Conservation (phyloP, 106 monocot genomes). For the Apostasia shenzhenica region DNA sequence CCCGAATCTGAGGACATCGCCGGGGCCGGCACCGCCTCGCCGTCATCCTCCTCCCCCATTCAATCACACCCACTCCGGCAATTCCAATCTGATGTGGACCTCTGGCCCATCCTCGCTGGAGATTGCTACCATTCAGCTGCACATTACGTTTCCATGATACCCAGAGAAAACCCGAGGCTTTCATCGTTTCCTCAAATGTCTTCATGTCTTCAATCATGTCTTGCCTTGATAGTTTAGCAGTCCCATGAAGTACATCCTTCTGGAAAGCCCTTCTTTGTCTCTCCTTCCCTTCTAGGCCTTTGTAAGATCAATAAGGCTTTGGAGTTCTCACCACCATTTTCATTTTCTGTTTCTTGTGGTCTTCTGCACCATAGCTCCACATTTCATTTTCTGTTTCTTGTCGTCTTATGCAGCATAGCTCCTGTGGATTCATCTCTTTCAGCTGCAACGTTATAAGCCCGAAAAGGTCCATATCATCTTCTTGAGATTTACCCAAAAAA, state of each 20-base stretch:
- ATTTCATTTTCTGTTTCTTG: neutral
- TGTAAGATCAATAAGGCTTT: conserved; percentile 23
- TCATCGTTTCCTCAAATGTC: conserved; percentile 39
- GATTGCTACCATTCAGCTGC: conserved; percentile 12
- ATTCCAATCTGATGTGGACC: neutral
- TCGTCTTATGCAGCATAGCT: conserved; percentile 15
- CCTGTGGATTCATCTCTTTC: conserved; percentile 43
- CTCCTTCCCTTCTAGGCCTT: conserved; percentile 37
- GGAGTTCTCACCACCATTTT: neutral
- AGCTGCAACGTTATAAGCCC: conserved; percentile 61
- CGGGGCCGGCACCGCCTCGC: conserved; percentile 19
- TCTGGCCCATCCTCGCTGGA: conserved; percentile 17
- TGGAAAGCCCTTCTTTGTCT: conserved; percentile 68
- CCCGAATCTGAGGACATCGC: conserved; percentile 4
- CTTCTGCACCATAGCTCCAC: neutral
- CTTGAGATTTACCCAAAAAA: conserved; percentile 2
- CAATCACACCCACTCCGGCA: conserved; percentile 12
- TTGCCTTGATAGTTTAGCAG: conserved; percentile 47
- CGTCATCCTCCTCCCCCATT: conserved; percentile 35
- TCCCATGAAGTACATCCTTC: conserved; percentile 71
- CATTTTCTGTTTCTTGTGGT: neutral
- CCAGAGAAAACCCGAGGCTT: conserved; percentile 38
- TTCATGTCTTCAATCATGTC: conserved; percentile 74
- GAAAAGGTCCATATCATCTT: conserved; percentile 45
- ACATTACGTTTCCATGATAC: conserved; percentile 14